Base-by-base conservation (phyloP, 306 rosid genomes). In the Vicia faba region DNA sequence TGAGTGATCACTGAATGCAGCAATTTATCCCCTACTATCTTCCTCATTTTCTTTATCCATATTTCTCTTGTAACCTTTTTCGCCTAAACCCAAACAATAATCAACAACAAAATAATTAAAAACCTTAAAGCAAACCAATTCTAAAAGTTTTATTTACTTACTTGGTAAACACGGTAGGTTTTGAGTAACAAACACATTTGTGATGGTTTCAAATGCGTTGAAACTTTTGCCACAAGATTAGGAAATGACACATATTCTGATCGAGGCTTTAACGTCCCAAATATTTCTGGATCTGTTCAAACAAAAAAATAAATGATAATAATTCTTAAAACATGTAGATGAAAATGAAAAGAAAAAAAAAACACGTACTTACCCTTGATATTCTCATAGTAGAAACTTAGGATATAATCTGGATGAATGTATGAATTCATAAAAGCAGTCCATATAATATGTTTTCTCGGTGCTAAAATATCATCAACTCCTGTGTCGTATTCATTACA, bases 361-460 rank as follows among this genome's bases (percentile, higher is more conserved):
- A 14, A 0, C 9, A 68, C 19, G 8, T 2, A 39, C 59, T 20
- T 77, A 69, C 71, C 63, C 1, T 8, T 74, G 44, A 39, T 18
- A 50, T 28, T 7, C 16, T 50, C 44, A 45, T 68, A 63, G 40
- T 67, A 77, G 85, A 84, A 89, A 75, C 74, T 84, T 23, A 89
- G 2, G 20, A 84, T 64, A 51, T 66, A 82, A 11, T 6, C n/a
- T 4, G 88, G 89, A 36, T 68, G 68, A 43, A 89, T 75, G 56
- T 79, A 71, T 28, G 88, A 68, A 75, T 86, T 82, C 84, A 86
- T 82, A 61, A 43, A 70, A 81, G 90, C 40, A 78, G 55, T 61
- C 92, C 90, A 82, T 12, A 89, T 64, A 5, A 79, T 68, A 7
- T 74, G 74, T 55, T 45, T 77, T 36, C 7, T 84, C 0, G 92